Base-by-base conservation (phyloP, 306 rosid species). In the Casuarina glauca region DNA sequence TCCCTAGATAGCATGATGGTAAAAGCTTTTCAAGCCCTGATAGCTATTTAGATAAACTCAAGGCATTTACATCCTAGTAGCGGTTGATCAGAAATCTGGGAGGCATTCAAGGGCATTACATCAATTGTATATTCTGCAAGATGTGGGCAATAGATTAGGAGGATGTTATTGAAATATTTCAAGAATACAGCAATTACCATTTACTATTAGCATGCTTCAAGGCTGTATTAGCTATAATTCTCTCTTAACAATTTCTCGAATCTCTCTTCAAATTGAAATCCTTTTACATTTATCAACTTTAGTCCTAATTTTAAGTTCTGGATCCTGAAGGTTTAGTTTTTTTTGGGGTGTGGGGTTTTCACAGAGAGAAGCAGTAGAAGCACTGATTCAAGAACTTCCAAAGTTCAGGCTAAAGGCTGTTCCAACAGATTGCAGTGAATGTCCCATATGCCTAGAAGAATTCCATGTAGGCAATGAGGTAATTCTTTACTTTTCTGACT, bases 281-380 rank as follows among this genome's bases (percentile, higher is more conserved):
- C 36, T 76, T 61, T 43, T 62, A 76, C 61, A 5, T 32, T 45
- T 48, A 36, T 12, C 5, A 6, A 39, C 32, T 70, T 70, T 64
- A 42, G 2, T 53, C 11, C 61, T 49, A 19, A 39, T 48, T 50
- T 74, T 58, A 45, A 58, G 62, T 79, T 80, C 79, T 44, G 80
- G 61, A 69, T 45, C 60, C 73, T 85, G 73, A 77, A 80, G 75
- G 38, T 80, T 84, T 50, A 63, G 53, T 74, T 20, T 77, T 77
- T 64, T 69, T 38, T 84, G 63, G 81, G 69, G 85, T 32, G 63
- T 6, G 36, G 38, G 62, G 61, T 4, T 81, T 82, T 49, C 26
- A 7, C 91, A 95, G 99, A 93, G 96, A 82, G 99, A 95, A 87
- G 99, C 99, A 32, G 99, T 95, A 26, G 99, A 95, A 89, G 99